Percentiles rank a stretch among this genome's conserved stretches.
Conservation (phyloP, 495 filamentous ascomycete genomes). For the Pseudevernia furfuracea region DNA sequence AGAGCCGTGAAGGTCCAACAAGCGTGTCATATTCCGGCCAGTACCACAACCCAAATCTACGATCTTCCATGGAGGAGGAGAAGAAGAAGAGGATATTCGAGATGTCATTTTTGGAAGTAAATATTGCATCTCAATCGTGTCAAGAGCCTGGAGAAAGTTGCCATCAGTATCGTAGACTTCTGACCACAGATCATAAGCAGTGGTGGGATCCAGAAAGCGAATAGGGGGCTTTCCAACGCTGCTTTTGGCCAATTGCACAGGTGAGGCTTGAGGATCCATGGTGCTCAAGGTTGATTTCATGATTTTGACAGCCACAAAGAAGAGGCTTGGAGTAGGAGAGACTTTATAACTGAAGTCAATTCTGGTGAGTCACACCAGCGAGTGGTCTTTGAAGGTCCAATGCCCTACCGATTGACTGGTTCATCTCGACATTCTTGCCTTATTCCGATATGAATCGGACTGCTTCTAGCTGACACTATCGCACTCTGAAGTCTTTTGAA, state of each 20-base stretch:
- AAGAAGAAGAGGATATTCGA: slow-evolving; percentile 26
- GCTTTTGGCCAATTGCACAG: not conserved
- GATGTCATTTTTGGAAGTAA: slow-evolving; percentile 49
- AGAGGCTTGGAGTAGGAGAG: not conserved
- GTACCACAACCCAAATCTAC: slow-evolving; percentile 64
- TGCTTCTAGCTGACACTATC: not conserved
- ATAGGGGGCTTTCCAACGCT: not conserved
- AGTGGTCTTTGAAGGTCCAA: not conserved
- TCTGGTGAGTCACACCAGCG: too few relatives aligned
- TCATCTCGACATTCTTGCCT: too few relatives aligned
- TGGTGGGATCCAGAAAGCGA: slow-evolving; percentile 14
- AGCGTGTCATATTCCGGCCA: slow-evolving; percentile 56
- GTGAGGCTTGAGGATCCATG: slow-evolving; percentile 5
- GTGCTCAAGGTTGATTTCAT: not conserved
- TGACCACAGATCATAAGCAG: slow-evolving; percentile 41
- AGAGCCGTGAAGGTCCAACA: slow-evolving; percentile 35
- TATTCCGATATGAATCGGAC: not conserved
- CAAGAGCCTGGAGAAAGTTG: slow-evolving; percentile 65
- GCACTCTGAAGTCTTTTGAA: not conserved
- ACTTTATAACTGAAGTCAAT: not conserved
- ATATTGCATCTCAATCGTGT: slow-evolving; percentile 48
- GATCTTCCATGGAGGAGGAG: slow-evolving; percentile 34
- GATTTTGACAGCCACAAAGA: not conserved
- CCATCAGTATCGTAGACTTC: slow-evolving; percentile 63
- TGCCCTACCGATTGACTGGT: not conserved